phyloP scores from a whole-genome alignment of 345 rosid genomes.

The Hypericum perforatum region DNA sequence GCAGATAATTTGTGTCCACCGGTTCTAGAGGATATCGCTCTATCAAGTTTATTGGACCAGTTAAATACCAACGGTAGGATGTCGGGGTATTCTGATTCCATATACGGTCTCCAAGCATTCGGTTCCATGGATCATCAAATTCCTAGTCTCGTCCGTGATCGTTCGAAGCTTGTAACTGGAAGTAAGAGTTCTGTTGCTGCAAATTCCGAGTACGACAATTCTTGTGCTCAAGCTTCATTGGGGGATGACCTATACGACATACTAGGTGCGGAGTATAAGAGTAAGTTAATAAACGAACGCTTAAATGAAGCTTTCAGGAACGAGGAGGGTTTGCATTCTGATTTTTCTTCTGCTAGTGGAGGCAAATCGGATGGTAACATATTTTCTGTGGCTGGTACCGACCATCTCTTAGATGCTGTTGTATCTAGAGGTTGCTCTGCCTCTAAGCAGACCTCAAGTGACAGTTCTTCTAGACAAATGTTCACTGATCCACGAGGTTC shows the following conservation, averaged over 20 bases:
- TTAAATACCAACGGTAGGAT: conserved; percentile 13
- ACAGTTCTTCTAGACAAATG: conserved; percentile 57
- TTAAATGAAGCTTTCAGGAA: conserved; percentile 24
- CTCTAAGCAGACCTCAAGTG: conserved; percentile 66
- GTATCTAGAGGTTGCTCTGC: conserved; percentile 50
- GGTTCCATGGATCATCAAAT: conserved; percentile 15
- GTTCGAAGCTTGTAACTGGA: conserved; percentile 22
- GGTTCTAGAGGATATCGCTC: conserved; percentile 22
- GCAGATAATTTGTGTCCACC: conserved; percentile 16
- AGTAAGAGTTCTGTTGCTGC: conserved; percentile 13
- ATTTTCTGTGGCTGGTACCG: conserved; percentile 30
- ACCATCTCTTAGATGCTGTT: conserved; percentile 89
- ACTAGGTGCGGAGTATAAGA: conserved; percentile 66
- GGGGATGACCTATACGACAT: conserved; percentile 78
- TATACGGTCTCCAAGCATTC: conserved; percentile 1
- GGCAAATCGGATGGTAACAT: conserved; percentile 23
- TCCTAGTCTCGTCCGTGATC: conserved; percentile 12
- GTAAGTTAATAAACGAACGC: conserved; percentile 31
- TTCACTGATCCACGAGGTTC: conserved; percentile 44
- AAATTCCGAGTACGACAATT: conserved; percentile 22
- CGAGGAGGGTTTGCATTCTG: conserved; percentile 28
- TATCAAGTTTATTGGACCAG: conserved; percentile 17
- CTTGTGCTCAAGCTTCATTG: conserved; percentile 27
- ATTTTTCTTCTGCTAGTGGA: conserved; percentile 28
- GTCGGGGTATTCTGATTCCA: conserved; percentile 18